Conservation (phyloP, 306 rosid species). For the Alnus glutinosa region DNA sequence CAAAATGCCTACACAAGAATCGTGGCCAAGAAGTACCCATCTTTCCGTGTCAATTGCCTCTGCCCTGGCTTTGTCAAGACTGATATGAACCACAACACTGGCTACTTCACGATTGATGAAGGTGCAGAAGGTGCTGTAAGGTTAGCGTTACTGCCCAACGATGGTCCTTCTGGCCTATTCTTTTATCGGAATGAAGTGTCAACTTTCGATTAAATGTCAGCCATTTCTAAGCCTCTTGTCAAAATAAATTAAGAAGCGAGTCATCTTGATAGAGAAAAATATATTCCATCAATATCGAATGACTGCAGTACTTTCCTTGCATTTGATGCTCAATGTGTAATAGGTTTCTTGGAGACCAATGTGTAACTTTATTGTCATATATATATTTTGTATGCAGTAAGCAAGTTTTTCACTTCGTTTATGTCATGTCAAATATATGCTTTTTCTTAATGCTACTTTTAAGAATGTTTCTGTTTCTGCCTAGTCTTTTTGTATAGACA, state of each 20-base stretch:
- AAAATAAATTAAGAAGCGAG: no score
- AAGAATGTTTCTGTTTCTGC: background rate
- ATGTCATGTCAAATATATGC: no score
- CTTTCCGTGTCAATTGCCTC: conserved; percentile 13
- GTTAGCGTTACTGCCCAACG: background rate
- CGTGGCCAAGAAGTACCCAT: conserved; percentile 11
- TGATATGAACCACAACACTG: background rate
- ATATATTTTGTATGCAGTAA: background rate
- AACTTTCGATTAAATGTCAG: background rate
- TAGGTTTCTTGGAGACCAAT: no score
- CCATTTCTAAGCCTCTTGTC: background rate
- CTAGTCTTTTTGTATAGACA: no score
- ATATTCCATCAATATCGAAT: background rate
- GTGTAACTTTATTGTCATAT: no score
- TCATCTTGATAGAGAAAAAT: no score
- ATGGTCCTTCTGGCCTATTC: conserved; percentile 18
- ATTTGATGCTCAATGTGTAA: no score
- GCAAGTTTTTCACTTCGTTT: no score
- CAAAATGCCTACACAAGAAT: conserved; percentile 24
- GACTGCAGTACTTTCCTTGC: background rate
- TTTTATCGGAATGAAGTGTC: background rate
- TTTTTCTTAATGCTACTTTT: background rate
- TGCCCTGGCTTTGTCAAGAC: conserved; percentile 20
- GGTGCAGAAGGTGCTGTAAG: background rate
- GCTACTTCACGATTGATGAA: background rate